phyloP scores from a whole-genome alignment of 805 yeast genomes.

The Groenewaldozyma tartarivorans region DNA sequence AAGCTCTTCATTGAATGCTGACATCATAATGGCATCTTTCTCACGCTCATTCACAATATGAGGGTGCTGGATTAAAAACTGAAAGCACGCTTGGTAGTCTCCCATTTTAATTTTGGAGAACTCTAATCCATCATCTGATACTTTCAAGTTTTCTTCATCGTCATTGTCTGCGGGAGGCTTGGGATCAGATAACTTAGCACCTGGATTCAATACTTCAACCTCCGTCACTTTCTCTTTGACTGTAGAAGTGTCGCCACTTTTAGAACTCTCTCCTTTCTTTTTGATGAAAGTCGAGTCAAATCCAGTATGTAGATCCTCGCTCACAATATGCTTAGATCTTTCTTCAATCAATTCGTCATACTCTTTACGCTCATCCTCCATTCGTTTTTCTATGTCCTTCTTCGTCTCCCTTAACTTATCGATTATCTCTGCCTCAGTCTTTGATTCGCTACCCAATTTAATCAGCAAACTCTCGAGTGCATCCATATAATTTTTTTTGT shows the following conservation, averaged over 20 bases:
- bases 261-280: slow-evolving; percentile 27
- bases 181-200: slow-evolving; percentile 9
- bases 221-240: slow-evolving; percentile 4
- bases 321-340: slow-evolving; percentile 64
- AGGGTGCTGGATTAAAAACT: slow-evolving; percentile 45
- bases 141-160: slow-evolving; percentile 18
- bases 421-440: slow-evolving; percentile 25
- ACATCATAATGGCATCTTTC: slow-evolving; percentile 87
- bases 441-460: slow-evolving; percentile 48
- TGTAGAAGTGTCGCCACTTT: slow-evolving; percentile 21
- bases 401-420: slow-evolving; percentile 50
- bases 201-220: slow-evolving; percentile 29
- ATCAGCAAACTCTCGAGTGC: slow-evolving; percentile 84
- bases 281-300: slow-evolving; percentile 80
- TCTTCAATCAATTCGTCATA: slow-evolving; percentile 60
- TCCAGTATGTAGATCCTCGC: slow-evolving; percentile 88
- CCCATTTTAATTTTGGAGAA: slow-evolving; percentile 50
- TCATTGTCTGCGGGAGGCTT: slow-evolving; percentile 12
- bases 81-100: slow-evolving; percentile 42
- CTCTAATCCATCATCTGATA: slow-evolving; percentile 53
- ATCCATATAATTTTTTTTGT: slow-evolving; percentile 47
- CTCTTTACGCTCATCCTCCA: slow-evolving; percentile 54
- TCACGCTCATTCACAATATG: slow-evolving; percentile 71
- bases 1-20: slow-evolving; percentile 77
- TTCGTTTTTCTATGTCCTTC: slow-evolving; percentile 56